Conservation (phyloP, 768 basidiomycete genomes). For the Wakefieldia striispora region DNA sequence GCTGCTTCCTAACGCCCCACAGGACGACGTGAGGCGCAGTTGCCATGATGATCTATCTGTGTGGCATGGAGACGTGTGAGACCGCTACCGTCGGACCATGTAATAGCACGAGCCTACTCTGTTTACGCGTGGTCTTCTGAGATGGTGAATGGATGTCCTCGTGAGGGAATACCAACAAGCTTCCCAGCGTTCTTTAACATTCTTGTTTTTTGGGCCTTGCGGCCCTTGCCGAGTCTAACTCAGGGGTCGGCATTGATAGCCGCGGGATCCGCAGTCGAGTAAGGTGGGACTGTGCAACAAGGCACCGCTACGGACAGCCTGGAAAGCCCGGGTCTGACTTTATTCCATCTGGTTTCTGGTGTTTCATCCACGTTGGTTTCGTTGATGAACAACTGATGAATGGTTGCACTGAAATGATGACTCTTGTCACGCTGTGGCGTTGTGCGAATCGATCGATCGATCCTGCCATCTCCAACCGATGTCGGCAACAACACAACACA, state of each 20-base stretch:
- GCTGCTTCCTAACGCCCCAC: constrained; percentile 23
- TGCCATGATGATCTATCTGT: constrained; percentile 18
- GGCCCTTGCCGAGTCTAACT: no score
- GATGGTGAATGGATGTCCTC: neutral
- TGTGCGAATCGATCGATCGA: no score
- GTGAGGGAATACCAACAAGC: neutral
- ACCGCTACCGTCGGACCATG: neutral
- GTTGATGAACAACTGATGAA: no score
- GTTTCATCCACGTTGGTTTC: no score
- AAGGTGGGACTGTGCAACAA: neutral
- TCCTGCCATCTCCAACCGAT: no score
- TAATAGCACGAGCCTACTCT: neutral
- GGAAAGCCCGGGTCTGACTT: no score
- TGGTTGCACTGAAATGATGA: no score
- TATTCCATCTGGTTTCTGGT: no score
- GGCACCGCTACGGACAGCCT: no score
- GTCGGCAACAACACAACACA: constrained; percentile 7
- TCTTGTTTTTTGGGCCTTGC: neutral
- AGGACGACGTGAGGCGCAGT: constrained; percentile 24
- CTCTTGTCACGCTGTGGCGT: no score
- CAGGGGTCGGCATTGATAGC: no score
- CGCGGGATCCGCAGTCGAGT: neutral
- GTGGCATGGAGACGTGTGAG: neutral
- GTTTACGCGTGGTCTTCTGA: neutral
- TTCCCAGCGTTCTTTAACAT: neutral